Base-by-base conservation (phyloP, 2,329 filamentous ascomycete species). In the Aspergillus arachidicola region DNA sequence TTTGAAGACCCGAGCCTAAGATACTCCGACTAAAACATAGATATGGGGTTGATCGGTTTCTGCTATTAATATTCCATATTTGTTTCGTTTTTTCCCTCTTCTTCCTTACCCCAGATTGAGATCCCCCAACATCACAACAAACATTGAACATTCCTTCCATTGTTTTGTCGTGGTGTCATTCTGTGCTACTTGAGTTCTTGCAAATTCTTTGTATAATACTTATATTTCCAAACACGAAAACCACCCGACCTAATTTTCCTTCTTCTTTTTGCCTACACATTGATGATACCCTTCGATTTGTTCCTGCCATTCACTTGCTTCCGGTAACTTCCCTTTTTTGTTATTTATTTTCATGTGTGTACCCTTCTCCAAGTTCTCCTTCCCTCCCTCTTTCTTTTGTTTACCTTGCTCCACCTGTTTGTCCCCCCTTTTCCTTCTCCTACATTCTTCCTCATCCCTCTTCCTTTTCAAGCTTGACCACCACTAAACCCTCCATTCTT, bases 31-130 rank as follows among this genome's bases (percentile, higher is more conserved):
- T 14, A 51, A 51, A 51, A 51, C 23, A 34, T 54, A 28, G 26
- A 28, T 28, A 32, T 30, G 32, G 32, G 32, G 12, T 14, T 55
- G 34, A 16, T 38, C 34, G 16, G 32, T 9, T 38, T 55, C 12
- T 38, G 32, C 32, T 55, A 55, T 55, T 55, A 26, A 55, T 55
- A 55, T 55, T 12, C 34, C 30, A 36, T 59, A 48, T 59, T 55
- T 53, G 48, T 53, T 58, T 34, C 30, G 28, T 14, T 48, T 55
- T 57, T 62, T 26, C 56, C 50, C 48, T 58, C 54, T 55, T 53
- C 28, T 58, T 16, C 53, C 36, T 60, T 64, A 66, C 64, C 64
- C 62, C 64, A 58, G 62, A 66, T 58, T 62, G 61, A 61, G 57
- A 36, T 54, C 12, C 34, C 34, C 53, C 19, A 46, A 51, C 46